Conservation (phyloP, 345 rosid species). For the Litchi chinensis region DNA sequence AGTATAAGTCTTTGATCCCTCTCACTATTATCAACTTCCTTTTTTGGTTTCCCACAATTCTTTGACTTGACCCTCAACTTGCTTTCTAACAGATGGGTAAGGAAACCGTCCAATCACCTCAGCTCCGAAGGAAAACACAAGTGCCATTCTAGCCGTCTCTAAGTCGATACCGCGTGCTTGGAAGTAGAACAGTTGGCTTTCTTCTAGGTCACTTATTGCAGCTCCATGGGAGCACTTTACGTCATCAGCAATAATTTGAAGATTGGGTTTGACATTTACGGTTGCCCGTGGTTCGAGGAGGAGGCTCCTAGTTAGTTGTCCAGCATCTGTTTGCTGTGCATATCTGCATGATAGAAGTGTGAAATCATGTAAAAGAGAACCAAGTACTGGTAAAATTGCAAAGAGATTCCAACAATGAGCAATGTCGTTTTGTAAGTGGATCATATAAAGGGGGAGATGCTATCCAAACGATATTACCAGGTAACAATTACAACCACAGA, state of each 20-base stretch:
- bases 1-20: neutral
- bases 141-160: slow-evolving; percentile 80
- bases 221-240: slow-evolving; percentile 98
- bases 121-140: slow-evolving; percentile 78
- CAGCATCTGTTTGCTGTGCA: slow-evolving; percentile 93
- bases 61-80: slow-evolving; percentile 60
- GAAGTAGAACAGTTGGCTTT: slow-evolving; percentile 85
- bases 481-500: neutral
- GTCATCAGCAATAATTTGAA: slow-evolving; percentile 88
- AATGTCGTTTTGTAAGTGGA: neutral
- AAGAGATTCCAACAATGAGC: neutral
- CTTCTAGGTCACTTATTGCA: slow-evolving; percentile 90
- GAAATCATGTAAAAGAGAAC: neutral
- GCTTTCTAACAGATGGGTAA: slow-evolving; percentile 41
- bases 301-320: slow-evolving; percentile 82
- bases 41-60: slow-evolving; percentile 46
- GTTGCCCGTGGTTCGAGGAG: slow-evolving; percentile 90
- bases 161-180: slow-evolving; percentile 82
- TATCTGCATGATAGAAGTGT: slow-evolving; percentile 41
- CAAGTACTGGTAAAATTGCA: neutral
- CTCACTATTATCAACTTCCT: neutral
- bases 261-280: slow-evolving; percentile 87
- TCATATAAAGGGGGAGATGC: neutral
- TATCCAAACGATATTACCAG: neutral
- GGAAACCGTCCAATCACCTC: slow-evolving; percentile 71